A percentile compares a stretch with the other conserved stretches of the same genome.
Conservation (phyloP, 192 early-diverging fungal species). For the Bifiguratus adelaidae region DNA sequence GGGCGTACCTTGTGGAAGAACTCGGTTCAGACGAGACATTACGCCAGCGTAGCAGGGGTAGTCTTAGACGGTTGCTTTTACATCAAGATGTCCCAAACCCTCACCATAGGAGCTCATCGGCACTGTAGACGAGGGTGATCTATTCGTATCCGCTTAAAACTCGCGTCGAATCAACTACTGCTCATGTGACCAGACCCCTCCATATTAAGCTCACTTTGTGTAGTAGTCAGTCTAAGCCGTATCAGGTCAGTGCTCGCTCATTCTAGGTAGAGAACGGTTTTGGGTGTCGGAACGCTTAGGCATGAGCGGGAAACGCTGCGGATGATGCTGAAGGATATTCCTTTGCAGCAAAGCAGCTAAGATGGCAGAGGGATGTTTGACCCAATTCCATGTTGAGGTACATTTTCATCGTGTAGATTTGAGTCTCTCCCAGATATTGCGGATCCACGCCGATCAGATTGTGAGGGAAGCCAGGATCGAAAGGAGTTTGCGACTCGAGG, state of each 20-base stretch:
- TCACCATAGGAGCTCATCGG: constrained; percentile 2
- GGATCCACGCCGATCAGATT: neutral
- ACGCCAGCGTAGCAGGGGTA: neutral
- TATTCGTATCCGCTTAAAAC: neutral
- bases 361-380: too few relatives aligned
- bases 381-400: too few relatives aligned
- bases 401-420: too few relatives aligned
- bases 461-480: neutral
- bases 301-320: constrained; percentile 1
- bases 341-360: too few relatives aligned
- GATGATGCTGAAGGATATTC: too few relatives aligned
- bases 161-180: neutral
- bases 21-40: constrained; percentile 2
- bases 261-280: neutral
- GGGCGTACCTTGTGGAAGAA: neutral
- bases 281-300: constrained; percentile 1
- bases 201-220: neutral
- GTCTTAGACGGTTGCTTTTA: constrained; percentile 1
- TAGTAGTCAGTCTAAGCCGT: neutral
- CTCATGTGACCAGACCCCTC: constrained; percentile 1
- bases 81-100: constrained; percentile 1
- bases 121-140: neutral
- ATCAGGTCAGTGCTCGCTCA: constrained; percentile 2
- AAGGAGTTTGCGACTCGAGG: neutral
- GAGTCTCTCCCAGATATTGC: too few relatives aligned